Conservation (phyloP, 331 rosid genomes). For the Acacia pycnantha region DNA sequence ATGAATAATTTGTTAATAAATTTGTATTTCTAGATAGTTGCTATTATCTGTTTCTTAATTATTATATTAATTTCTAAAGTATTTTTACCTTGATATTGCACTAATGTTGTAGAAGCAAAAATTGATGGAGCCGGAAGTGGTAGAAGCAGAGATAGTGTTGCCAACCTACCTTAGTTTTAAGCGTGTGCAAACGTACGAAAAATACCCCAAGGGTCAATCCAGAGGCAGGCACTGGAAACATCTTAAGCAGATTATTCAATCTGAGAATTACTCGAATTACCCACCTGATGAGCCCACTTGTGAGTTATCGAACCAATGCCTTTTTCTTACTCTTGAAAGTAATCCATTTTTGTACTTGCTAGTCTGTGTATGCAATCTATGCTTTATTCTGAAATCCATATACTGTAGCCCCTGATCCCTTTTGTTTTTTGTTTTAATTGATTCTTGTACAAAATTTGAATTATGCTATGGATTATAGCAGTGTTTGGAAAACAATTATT, state of each 20-base stretch:
- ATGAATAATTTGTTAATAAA: not conserved
- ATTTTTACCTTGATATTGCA: not conserved
- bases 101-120: conserved; percentile 2
- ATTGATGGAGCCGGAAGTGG: conserved; percentile 71
- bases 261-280: conserved; percentile 76
- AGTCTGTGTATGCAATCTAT: not conserved
- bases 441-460: not conserved
- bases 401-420: not conserved
- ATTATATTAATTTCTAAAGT: not conserved
- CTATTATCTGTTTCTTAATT: not conserved
- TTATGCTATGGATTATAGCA: conserved; percentile 14
- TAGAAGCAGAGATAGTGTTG: conserved; percentile 82
- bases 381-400: not conserved
- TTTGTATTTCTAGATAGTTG: not conserved
- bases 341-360: not conserved
- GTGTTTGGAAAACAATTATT: not conserved
- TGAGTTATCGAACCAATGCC: conserved; percentile 26
- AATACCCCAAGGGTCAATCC: conserved; percentile 92
- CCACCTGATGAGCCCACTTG: conserved; percentile 87
- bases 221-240: conserved; percentile 96
- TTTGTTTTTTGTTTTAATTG: not conserved
- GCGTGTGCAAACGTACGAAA: conserved; percentile 80
- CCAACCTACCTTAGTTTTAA: conserved; percentile 82
- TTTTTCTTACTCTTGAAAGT: not conserved
- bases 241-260: conserved; percentile 93